Percentiles rank a stretch among this genome's conserved stretches.
Evolutionary conservation across 2,329 filamentous ascomycete genomes (phyloP).

Genomic region (Blastomyces emzantsi): DNA sequence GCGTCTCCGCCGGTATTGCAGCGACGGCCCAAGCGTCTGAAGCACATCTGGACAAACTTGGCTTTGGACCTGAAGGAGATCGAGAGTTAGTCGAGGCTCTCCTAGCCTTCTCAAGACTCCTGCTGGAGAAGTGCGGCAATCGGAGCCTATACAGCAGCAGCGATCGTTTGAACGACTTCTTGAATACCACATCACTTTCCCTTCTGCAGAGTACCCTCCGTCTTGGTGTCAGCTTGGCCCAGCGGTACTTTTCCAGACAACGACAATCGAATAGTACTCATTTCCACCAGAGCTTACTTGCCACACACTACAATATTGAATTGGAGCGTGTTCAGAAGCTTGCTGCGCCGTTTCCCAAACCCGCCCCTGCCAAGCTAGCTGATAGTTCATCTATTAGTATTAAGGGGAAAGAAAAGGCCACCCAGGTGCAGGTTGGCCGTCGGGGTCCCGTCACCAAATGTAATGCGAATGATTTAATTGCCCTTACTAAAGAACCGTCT

Average conservation of each 20-base stretch:
- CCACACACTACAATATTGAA: constrained; percentile 69
- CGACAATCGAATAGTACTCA: constrained; percentile 55
- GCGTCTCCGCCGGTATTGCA: constrained; percentile 53
- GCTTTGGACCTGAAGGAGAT: constrained; percentile 68
- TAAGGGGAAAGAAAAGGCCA: constrained; percentile 68
- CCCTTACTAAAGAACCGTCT: constrained; percentile 47
- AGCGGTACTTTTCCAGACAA: constrained; percentile 85
- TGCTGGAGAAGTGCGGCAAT: constrained; percentile 93
- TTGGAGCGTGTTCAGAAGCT: constrained; percentile 75
- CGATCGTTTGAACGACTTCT: constrained; percentile 73
- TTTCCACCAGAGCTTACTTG: constrained; percentile 63
- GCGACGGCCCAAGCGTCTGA: constrained; percentile 47
- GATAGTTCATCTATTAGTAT: constrained; percentile 43
- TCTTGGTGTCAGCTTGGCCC: constrained; percentile 75
- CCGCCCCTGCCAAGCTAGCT: constrained; percentile 40
- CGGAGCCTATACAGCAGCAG: constrained; percentile 94
- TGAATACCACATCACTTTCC: constrained; percentile 75
- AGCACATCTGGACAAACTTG: constrained; percentile 48
- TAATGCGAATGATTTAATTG: constrained; percentile 75
- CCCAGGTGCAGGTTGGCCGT: constrained; percentile 27
- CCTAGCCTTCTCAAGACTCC: constrained; percentile 73
- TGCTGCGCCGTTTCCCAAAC: constrained; percentile 72
- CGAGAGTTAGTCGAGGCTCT: constrained; percentile 68
- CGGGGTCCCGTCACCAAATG: constrained; percentile 43
- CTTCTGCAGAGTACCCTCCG: constrained; percentile 71